Evolutionary conservation across 169 alveolate genomes (phyloP).

Genomic region (Plasmodium malariae): DNA sequence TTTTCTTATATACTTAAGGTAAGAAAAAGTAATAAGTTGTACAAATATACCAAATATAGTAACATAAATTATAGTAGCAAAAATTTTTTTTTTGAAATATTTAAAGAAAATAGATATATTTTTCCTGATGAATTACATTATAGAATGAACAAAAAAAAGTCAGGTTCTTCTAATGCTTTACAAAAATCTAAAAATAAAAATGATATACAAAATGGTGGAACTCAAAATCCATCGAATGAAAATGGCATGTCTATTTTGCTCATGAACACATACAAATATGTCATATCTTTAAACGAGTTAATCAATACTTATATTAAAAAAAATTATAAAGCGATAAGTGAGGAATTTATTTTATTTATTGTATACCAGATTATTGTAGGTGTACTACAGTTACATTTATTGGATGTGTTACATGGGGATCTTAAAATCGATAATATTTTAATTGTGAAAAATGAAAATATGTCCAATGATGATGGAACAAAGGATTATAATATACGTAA

Average conservation of each 20-base stretch:
- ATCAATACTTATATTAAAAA: conserved; percentile 39
- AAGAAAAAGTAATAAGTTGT: conserved; percentile 18
- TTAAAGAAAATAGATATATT: conserved; percentile 26
- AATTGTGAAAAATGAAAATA: conserved; percentile 19
- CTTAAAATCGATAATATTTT: conserved; percentile 69
- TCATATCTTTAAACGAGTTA: conserved; percentile 44
- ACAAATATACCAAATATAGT: conserved; percentile 14
- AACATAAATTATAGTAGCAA: background rate
- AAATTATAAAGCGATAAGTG: conserved; percentile 32
- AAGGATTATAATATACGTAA: no score
- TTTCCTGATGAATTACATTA: conserved; percentile 75
- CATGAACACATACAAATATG: conserved; percentile 53
- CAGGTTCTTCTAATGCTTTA: background rate
- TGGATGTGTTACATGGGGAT: conserved; percentile 70
- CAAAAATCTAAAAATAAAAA: background rate
- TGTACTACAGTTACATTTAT: conserved; percentile 41
- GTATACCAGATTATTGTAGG: conserved; percentile 48
- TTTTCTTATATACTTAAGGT: conserved; percentile 55
- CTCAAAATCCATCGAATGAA: background rate
- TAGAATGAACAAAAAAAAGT: background rate
- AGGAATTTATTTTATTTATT: conserved; percentile 53
- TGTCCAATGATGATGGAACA: background rate
- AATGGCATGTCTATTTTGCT: conserved; percentile 29
- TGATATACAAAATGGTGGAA: background rate
- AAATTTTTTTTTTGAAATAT: conserved; percentile 43